Percentiles rank a stretch among this genome's conserved stretches.
These are phyloP conservation scores for Anethum foeniculum DNA, from an alignment of 140 eudicot species.

Conservation along the genomic window DNA sequence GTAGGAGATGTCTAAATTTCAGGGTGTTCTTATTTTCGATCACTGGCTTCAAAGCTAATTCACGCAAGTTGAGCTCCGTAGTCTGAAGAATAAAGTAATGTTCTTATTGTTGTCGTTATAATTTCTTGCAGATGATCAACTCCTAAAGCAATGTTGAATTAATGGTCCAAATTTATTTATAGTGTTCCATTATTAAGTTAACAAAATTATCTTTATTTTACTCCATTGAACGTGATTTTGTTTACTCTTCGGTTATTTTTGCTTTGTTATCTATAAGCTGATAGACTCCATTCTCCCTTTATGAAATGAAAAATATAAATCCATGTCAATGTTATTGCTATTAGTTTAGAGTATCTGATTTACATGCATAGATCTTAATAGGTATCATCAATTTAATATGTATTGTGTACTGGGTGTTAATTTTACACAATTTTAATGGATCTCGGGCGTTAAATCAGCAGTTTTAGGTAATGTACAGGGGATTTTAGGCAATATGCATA, in stretches of 20 bases:
- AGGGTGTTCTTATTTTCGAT: slow-evolving; percentile 47
- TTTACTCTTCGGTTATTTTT: background rate
- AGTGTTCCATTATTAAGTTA: background rate
- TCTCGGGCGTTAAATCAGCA: too few species aligned
- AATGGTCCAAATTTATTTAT: slow-evolving; percentile 1
- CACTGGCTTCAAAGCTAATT: slow-evolving; percentile 61
- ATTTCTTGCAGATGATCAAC: background rate
- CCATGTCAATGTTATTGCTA: background rate
- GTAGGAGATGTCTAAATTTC: slow-evolving; percentile 45
- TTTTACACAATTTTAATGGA: too few species aligned
- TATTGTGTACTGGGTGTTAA: too few species aligned
- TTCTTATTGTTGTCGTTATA: slow-evolving; percentile 9
- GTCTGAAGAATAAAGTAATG: slow-evolving; percentile 37
- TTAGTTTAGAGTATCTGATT: background rate
- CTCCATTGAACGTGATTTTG: background rate
- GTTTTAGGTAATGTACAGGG: too few species aligned
- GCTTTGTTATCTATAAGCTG: background rate
- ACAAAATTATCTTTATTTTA: background rate
- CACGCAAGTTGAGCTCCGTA: slow-evolving; percentile 52
- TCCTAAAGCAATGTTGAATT: background rate
- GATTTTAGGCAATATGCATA: too few species aligned
- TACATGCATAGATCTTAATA: too few species aligned
- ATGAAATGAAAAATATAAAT: background rate
- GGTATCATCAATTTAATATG: too few species aligned
- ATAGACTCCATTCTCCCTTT: background rate